Evolutionary conservation across 805 yeast genomes (phyloP).

Genomic region (Dipodascopsis uninucleata): DNA sequence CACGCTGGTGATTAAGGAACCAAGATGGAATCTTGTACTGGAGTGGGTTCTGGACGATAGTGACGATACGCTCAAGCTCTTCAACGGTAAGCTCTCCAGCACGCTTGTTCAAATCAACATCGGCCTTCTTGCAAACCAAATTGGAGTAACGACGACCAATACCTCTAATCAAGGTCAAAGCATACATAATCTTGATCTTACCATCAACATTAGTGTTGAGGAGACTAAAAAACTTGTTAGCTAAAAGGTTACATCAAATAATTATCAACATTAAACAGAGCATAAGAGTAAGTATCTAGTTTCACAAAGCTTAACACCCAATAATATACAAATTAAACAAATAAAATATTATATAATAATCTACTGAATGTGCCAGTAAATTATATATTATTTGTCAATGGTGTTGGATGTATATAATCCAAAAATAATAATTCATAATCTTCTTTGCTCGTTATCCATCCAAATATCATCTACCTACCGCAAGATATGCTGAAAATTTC

Average conservation of each 20-base stretch:
- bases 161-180: constrained; percentile 97
- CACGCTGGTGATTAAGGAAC: constrained; percentile 99
- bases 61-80: constrained; percentile 99
- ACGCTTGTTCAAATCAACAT: constrained; percentile 95
- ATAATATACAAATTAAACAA: too few relatives aligned
- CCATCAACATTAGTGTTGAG: constrained; percentile 99
- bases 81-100: constrained; percentile 99
- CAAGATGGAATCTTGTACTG: constrained; percentile 99
- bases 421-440: too few relatives aligned
- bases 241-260: too few relatives aligned
- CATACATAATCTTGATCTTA: constrained; percentile 99
- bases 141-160: constrained; percentile 99
- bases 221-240: too few relatives aligned
- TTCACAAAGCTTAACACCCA: too few relatives aligned
- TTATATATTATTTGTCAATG: too few relatives aligned
- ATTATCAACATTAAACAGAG: too few relatives aligned
- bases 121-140: constrained; percentile 99
- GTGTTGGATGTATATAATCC: too few relatives aligned
- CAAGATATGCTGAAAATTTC: constrained; percentile 99
- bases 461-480: constrained; percentile 77
- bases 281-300: too few relatives aligned
- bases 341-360: too few relatives aligned
- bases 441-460: too few relatives aligned
- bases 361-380: too few relatives aligned
- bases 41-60: constrained; percentile 99